phyloP scores from a whole-genome alignment of 257 asterid genomes.

The Haberlea rhodopensis region DNA sequence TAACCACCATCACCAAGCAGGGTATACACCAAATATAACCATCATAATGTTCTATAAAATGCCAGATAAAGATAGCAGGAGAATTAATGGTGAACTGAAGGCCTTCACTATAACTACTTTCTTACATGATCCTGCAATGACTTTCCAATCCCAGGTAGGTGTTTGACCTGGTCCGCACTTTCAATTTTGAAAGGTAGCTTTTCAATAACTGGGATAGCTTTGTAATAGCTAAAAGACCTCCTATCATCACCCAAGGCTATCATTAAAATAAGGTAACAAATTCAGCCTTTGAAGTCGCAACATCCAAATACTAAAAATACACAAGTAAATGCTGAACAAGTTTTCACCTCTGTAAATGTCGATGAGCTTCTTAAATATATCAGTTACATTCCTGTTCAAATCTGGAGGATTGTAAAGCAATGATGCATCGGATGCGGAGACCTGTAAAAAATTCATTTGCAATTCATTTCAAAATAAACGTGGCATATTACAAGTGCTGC shows the following conservation, averaged over 20 bases:
- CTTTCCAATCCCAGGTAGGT: conserved; percentile 83
- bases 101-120: conserved; percentile 16
- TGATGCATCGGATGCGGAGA: conserved; percentile 45
- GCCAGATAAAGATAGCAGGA: conserved; percentile 11
- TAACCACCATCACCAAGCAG: conserved; percentile 33
- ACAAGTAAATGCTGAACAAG: conserved; percentile 11
- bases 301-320: conserved; percentile 14
- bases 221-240: conserved; percentile 89
- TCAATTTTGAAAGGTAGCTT: conserved; percentile 87
- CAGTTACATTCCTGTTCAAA: conserved; percentile 75
- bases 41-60: conserved; percentile 19
- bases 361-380: conserved; percentile 78
- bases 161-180: conserved; percentile 75
- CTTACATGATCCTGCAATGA: conserved; percentile 92
- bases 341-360: conserved; percentile 84
- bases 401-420: conserved; percentile 82
- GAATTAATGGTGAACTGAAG: conserved; percentile 22
- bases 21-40: conserved; percentile 10
- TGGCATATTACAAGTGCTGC: neutral
- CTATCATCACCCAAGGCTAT: conserved; percentile 91
- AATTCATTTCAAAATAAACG: conserved; percentile 5
- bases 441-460: conserved; percentile 42
- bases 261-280: conserved; percentile 24
- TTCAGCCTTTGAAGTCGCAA: conserved; percentile 26
- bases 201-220: conserved; percentile 90